phyloP scores from a whole-genome alignment of 2,329 filamentous ascomycete species.

The Sporothrix dimorphospora region DNA sequence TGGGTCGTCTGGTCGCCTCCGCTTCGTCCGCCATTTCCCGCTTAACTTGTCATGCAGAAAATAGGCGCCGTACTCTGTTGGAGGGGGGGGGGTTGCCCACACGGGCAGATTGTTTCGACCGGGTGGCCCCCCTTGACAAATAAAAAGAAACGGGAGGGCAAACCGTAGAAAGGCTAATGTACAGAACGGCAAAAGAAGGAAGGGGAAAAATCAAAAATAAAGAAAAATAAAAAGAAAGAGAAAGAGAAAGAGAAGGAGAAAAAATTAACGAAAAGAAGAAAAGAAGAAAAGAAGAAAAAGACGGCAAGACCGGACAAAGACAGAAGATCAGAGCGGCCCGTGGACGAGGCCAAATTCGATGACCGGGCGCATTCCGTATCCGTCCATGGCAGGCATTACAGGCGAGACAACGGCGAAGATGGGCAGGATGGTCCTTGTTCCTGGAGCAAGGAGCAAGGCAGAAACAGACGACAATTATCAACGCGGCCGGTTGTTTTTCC shows the following conservation, averaged over 20 bases:
- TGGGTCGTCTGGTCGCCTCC: neutral
- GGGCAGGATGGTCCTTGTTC: neutral
- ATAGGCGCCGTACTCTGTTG: conserved; percentile 19
- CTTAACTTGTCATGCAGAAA: conserved; percentile 15
- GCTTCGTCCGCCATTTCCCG: conserved; percentile 16
- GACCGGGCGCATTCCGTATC: conserved; percentile 13
- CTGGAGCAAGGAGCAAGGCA: conserved; percentile 12
- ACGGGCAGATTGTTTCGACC: conserved; percentile 16
- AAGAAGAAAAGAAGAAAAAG: neutral
- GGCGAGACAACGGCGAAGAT: neutral
- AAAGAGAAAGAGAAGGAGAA: neutral
- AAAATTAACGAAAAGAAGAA: neutral
- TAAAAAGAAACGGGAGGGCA: neutral
- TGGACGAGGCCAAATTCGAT: conserved; percentile 1
- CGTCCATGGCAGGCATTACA: neutral
- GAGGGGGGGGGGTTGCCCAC: neutral
- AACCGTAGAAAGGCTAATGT: neutral
- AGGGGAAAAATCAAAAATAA: neutral
- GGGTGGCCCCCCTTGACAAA: neutral
- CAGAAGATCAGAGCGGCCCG: conserved; percentile 17
- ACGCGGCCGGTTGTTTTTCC: neutral
- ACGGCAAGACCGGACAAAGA: no score
- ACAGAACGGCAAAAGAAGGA: neutral
- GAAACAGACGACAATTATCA: neutral
- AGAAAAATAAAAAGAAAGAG: neutral